phyloP scores from a whole-genome alignment of 257 asterid genomes.

The Fraxinus cuspidata region DNA sequence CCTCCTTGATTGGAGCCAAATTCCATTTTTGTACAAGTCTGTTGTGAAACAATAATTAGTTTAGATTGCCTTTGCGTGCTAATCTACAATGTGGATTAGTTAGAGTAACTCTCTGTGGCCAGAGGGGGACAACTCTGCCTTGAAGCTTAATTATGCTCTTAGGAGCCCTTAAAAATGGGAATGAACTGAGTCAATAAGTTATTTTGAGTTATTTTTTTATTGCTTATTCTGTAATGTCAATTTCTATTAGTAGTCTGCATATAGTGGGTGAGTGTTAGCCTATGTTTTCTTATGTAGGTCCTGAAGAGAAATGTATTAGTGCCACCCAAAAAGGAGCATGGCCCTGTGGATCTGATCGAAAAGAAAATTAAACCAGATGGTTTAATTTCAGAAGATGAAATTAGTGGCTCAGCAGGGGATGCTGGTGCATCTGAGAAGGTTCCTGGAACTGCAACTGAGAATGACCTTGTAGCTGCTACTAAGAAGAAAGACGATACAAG shows the following conservation, averaged over 20 bases:
- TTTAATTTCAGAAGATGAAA: background rate
- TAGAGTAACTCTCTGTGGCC: background rate
- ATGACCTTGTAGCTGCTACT: constrained; percentile 10
- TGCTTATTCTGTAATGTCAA: background rate
- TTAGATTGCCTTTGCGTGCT: background rate
- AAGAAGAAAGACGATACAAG: constrained; percentile 29
- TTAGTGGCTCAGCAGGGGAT: constrained; percentile 14
- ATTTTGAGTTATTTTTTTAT: background rate
- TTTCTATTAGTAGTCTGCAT: background rate
- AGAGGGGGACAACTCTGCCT: background rate
- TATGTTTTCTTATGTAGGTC: background rate
- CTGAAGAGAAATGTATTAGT: background rate
- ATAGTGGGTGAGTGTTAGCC: background rate
- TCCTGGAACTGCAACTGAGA: constrained; percentile 6
- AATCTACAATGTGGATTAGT: background rate
- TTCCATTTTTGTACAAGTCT: background rate
- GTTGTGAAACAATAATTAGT: background rate
- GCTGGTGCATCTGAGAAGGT: constrained; percentile 14
- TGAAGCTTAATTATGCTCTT: background rate
- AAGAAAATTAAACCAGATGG: background rate
- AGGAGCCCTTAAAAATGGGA: background rate
- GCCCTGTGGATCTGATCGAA: background rate
- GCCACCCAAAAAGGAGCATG: background rate
- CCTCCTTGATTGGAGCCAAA: background rate
- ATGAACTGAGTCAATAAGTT: background rate